These are phyloP conservation scores for Penicillium sp. DNA, from an alignment of 2,329 filamentous ascomycete genomes.

Conservation along the genomic window DNA sequence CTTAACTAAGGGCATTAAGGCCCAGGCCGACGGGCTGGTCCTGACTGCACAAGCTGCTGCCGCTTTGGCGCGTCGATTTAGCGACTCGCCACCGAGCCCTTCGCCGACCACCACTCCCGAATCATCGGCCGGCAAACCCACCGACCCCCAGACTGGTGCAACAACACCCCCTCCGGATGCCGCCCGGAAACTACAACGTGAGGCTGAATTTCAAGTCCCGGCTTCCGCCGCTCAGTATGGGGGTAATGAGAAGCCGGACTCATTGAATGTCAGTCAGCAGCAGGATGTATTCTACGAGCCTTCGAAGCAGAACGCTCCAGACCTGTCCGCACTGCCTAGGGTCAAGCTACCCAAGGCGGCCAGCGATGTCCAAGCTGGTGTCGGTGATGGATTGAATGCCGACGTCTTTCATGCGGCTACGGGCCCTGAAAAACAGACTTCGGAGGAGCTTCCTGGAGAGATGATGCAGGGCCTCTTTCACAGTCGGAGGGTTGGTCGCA, in stretches of 20 bases:
- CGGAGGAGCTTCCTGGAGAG: conserved; percentile 51
- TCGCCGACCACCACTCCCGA: conserved; percentile 24
- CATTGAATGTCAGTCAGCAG: conserved; percentile 49
- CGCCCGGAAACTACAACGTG: conserved; percentile 45
- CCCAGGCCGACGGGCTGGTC: conserved; percentile 58
- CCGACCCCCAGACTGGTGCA: conserved; percentile 13
- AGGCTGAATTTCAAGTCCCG: conserved; percentile 52
- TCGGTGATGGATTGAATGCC: conserved; percentile 48
- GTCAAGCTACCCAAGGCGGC: conserved; percentile 53
- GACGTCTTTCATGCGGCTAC: conserved; percentile 51
- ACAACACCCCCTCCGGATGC: conserved; percentile 38
- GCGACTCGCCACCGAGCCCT: conserved; percentile 41
- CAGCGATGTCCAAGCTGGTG: conserved; percentile 44
- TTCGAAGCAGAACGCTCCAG: conserved; percentile 44
- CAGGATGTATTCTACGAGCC: conserved; percentile 56
- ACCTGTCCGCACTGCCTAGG: conserved; percentile 51
- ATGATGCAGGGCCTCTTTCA: conserved; percentile 60
- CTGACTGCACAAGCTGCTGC: conserved; percentile 59
- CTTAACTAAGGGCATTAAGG: conserved; percentile 58
- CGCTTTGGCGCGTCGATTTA: conserved; percentile 55
- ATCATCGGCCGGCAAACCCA: conserved; percentile 25
- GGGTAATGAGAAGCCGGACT: conserved; percentile 24
- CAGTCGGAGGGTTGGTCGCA: conserved; percentile 54
- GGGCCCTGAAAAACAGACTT: conserved; percentile 19
- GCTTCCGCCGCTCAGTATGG: conserved; percentile 45